A percentile compares a stretch with the other conserved stretches of the same genome.
Evolutionary conservation across 179 eudicot genomes (phyloP).

Genomic region (Carnegiea gigantea): DNA sequence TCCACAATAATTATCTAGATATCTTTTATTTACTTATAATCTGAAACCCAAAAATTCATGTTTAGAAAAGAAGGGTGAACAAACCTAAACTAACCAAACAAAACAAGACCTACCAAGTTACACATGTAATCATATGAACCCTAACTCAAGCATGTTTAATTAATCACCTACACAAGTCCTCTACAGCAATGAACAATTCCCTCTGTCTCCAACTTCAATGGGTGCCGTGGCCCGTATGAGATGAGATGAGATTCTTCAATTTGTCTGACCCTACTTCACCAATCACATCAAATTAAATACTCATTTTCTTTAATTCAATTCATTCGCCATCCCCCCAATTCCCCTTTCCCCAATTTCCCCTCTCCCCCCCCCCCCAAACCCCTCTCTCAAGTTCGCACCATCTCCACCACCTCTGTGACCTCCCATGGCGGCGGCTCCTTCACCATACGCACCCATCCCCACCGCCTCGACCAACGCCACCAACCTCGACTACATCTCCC

Average conservation of each 20-base stretch:
- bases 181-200: not conserved
- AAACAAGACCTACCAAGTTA: not conserved
- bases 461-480: slow-evolving; percentile 26
- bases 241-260: not conserved
- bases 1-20: too few relatives aligned
- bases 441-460: slow-evolving; percentile 26
- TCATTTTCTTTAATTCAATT: not conserved
- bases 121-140: not conserved
- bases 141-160: not conserved
- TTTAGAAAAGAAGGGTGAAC: too few relatives aligned
- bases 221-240: not conserved
- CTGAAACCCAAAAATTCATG: too few relatives aligned
- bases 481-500: slow-evolving; percentile 36
- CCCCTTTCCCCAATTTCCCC: not conserved
- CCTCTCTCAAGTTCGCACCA: not conserved
- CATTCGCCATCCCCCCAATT: too few relatives aligned
- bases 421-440: not conserved
- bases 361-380: not conserved
- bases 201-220: not conserved
- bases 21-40: too few relatives aligned
- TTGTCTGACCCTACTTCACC: not conserved
- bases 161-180: too few relatives aligned
- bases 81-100: not conserved
- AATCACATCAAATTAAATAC: not conserved
- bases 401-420: not conserved